A percentile compares a stretch with the other conserved stretches of the same genome.
phyloP scores from a whole-genome alignment of 2,329 filamentous ascomycete genomes.

The Chaetomium sp. region DNA sequence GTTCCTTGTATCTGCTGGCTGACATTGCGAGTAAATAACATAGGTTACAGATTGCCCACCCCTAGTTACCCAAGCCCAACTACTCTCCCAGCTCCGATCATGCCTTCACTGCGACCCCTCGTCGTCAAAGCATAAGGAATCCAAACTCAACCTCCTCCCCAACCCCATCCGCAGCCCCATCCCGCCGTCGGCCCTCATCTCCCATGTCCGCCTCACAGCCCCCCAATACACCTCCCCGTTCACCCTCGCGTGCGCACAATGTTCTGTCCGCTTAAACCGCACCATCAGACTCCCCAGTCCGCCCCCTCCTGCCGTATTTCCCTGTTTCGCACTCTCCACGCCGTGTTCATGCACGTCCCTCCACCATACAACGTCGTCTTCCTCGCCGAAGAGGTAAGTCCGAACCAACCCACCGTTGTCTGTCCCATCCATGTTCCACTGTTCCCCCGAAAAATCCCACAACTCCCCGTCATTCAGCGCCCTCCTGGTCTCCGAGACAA shows the following conservation, averaged over 20 bases:
- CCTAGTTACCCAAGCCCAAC: no score
- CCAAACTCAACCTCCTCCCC: constrained; percentile 12
- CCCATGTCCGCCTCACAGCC: constrained; percentile 22
- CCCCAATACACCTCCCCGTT: constrained; percentile 23
- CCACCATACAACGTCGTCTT: constrained; percentile 23
- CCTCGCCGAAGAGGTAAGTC: constrained; percentile 23
- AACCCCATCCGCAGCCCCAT: constrained; percentile 8
- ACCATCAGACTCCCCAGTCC: constrained; percentile 19
- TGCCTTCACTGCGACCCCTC: not conserved
- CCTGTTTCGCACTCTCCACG: constrained; percentile 5
- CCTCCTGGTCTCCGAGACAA: constrained; percentile 18
- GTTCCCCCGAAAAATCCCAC: constrained; percentile 9
- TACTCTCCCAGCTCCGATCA: no score
- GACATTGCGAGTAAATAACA: no score
- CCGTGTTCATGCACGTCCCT: constrained; percentile 22
- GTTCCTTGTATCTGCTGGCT: no score
- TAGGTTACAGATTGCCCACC: no score
- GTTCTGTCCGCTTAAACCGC: constrained; percentile 19
- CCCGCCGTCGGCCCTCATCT: constrained; percentile 16
- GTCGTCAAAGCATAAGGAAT: constrained; percentile 2
- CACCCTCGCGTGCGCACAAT: constrained; percentile 21
- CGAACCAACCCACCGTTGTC: constrained; percentile 2
- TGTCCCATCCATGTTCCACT: no score
- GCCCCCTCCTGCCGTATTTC: not conserved
- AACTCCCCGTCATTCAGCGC: constrained; percentile 20